Percentiles rank a stretch among this genome's conserved stretches.
phyloP scores from a whole-genome alignment of 2,329 filamentous ascomycete genomes.

The Bipolaris sorokiniana region DNA sequence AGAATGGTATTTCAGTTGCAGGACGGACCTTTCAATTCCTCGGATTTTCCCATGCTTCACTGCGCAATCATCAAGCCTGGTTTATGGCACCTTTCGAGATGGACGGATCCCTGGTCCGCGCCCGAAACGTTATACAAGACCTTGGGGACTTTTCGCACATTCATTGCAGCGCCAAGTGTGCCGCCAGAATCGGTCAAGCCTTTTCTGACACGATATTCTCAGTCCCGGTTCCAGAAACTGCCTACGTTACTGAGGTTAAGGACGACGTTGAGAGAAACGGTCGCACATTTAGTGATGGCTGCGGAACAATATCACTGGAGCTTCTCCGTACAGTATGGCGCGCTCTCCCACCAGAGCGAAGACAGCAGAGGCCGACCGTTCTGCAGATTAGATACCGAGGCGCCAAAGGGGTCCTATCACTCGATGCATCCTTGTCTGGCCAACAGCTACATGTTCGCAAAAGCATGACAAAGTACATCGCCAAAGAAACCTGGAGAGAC shows the following conservation, averaged over 20 bases:
- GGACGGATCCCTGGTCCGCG: constrained; percentile 55
- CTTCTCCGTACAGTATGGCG: constrained; percentile 67
- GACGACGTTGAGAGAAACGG: constrained; percentile 61
- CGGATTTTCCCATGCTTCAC: constrained; percentile 43
- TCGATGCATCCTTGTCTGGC: constrained; percentile 67
- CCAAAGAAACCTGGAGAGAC: constrained; percentile 54
- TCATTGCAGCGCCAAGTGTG: constrained; percentile 62
- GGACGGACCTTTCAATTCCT: constrained; percentile 40
- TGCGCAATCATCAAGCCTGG: constrained; percentile 41
- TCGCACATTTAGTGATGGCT: constrained; percentile 78
- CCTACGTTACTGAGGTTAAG: constrained; percentile 52
- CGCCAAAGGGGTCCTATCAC: constrained; percentile 66
- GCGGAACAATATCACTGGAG: constrained; percentile 71
- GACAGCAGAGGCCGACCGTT: constrained; percentile 52
- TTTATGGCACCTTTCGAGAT: constrained; percentile 43
- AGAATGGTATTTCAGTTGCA: constrained; percentile 58
- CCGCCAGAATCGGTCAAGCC: constrained; percentile 67
- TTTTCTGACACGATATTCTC: constrained; percentile 80
- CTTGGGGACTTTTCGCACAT: constrained; percentile 55
- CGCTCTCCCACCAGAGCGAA: constrained; percentile 56
- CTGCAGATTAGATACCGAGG: constrained; percentile 74
- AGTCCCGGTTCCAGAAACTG: constrained; percentile 59
- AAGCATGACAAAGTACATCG: constrained; percentile 80
- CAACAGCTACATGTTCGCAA: constrained; percentile 65
- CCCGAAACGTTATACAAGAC: constrained; percentile 58